Percentiles rank a stretch among this genome's conserved stretches.
Conservation (phyloP, 768 basidiomycete species). For the Lactifluus pinguis region DNA sequence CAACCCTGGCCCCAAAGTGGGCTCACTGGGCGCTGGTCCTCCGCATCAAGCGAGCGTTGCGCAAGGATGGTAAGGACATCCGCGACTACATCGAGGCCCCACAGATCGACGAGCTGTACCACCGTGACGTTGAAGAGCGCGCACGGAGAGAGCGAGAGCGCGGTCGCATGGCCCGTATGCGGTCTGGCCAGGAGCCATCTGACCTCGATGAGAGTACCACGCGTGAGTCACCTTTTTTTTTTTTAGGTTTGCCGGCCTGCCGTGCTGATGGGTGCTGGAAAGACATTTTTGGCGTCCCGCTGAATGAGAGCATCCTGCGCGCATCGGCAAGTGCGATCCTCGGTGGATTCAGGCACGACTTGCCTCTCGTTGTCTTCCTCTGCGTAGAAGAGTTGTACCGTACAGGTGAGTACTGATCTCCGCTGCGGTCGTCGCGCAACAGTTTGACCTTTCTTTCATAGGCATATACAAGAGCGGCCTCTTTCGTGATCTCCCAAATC, state of each 20-base stretch:
- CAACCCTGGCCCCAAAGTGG: constrained; percentile 13
- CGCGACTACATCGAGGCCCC: constrained; percentile 13
- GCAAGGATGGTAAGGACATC: constrained; percentile 11
- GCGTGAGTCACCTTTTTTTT: not conserved
- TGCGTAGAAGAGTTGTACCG: constrained; percentile 41
- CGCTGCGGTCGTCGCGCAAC: not conserved
- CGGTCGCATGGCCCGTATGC: constrained; percentile 4
- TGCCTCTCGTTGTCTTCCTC: constrained; percentile 33
- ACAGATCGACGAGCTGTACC: constrained; percentile 8
- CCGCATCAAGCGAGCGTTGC: constrained; percentile 13
- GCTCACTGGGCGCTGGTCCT: constrained; percentile 8
- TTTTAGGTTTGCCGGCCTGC: not conserved
- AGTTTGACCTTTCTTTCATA: constrained; percentile 14
- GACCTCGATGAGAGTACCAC: not conserved
- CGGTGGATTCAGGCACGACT: constrained; percentile 30
- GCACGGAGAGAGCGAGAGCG: constrained; percentile 11
- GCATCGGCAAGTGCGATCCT: constrained; percentile 29
- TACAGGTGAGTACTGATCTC: constrained; percentile 26
- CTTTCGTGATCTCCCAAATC: constrained; percentile 36
- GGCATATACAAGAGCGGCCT: constrained; percentile 37
- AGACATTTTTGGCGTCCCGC: constrained; percentile 32
- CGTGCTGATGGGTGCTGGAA: not conserved
- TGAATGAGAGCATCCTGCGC: constrained; percentile 28
- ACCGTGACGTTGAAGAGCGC: constrained; percentile 13
- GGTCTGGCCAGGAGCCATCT: constrained; percentile 2